Percentiles rank a stretch among this genome's conserved stretches.
phyloP scores from a whole-genome alignment of 1,284 basidiomycete species.

The Ceratobasidium sp. region DNA sequence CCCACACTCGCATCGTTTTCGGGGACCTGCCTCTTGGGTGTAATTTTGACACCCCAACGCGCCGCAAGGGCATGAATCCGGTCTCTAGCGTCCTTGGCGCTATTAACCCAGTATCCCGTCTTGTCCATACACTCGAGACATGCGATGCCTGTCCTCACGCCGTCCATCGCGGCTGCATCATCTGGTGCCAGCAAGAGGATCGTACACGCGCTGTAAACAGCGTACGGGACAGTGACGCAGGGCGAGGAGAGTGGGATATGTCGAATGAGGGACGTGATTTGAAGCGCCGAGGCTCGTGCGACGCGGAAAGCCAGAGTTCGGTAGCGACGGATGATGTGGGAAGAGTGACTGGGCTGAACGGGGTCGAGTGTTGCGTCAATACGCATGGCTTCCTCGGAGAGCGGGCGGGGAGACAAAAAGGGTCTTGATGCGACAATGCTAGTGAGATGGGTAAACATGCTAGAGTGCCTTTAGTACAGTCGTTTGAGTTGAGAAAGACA shows the following conservation, averaged over 20 bases:
- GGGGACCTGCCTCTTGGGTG: background rate
- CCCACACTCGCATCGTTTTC: background rate
- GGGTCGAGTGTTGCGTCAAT: background rate
- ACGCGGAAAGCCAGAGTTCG: slow-evolving; percentile 36
- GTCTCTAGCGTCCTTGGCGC: slow-evolving; percentile 22
- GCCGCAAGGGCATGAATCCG: slow-evolving; percentile 17
- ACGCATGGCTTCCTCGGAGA: slow-evolving; percentile 8
- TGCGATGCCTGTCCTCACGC: slow-evolving; percentile 7
- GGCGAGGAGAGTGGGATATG: slow-evolving; percentile 37
- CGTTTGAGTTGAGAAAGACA: background rate
- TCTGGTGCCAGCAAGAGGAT: slow-evolving; percentile 26
- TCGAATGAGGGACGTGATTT: slow-evolving; percentile 25
- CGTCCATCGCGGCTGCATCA: slow-evolving; percentile 30
- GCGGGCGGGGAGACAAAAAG: slow-evolving; percentile 15
- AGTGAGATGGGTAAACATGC: slow-evolving; percentile 24
- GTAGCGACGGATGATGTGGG: slow-evolving; percentile 30
- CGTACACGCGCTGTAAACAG: slow-evolving; percentile 30
- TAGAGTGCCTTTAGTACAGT: background rate
- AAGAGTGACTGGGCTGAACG: slow-evolving; percentile 15
- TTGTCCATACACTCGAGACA: slow-evolving; percentile 28
- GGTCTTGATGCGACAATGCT: slow-evolving; percentile 26
- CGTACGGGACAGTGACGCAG: slow-evolving; percentile 30
- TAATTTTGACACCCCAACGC: slow-evolving; percentile 24
- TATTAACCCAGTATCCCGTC: slow-evolving; percentile 31
- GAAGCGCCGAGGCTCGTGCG: slow-evolving; percentile 33